phyloP scores from a whole-genome alignment of 1,284 basidiomycete species.

The Irpex lacteus region DNA sequence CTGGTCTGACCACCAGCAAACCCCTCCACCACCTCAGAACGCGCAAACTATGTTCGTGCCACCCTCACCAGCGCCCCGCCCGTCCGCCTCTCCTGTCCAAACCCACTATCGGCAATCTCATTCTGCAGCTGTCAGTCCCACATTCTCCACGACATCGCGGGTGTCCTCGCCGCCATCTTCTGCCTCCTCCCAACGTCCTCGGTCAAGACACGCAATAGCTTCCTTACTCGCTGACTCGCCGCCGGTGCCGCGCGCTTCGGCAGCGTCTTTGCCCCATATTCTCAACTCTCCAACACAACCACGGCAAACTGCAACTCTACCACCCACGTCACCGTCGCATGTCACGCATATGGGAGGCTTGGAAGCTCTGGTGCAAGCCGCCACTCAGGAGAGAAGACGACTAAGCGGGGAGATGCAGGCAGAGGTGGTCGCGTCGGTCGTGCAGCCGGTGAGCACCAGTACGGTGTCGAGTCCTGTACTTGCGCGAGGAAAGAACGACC shows the following conservation, averaged over 20 bases:
- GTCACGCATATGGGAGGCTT: constrained; percentile 34
- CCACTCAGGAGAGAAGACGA: constrained; percentile 48
- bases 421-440: not conserved
- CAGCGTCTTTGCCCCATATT: constrained; percentile 23
- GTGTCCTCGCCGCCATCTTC: constrained; percentile 2
- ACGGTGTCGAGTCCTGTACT: constrained; percentile 13
- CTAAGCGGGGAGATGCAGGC: constrained; percentile 30
- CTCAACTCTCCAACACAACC: constrained; percentile 17
- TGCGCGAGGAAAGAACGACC: not conserved
- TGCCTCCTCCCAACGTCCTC: constrained; percentile 2
- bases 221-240: constrained; percentile 15
- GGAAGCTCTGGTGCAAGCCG: constrained; percentile 55
- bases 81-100: constrained; percentile 4
- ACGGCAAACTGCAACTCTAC: constrained; percentile 17
- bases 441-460: constrained; percentile 1
- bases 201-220: constrained; percentile 10
- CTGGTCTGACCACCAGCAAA: not conserved
- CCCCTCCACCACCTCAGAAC: not conserved
- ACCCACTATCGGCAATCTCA: not conserved
- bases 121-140: not conserved
- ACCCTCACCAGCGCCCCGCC: not conserved
- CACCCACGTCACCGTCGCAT: constrained; percentile 23
- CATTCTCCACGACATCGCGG: constrained; percentile 1
- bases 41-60: not conserved
- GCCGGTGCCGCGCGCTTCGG: constrained; percentile 15